Percentiles rank a stretch among this genome's conserved stretches.
phyloP scores from a whole-genome alignment of 2,329 filamentous ascomycete species.

The Aschersonia sp. region DNA sequence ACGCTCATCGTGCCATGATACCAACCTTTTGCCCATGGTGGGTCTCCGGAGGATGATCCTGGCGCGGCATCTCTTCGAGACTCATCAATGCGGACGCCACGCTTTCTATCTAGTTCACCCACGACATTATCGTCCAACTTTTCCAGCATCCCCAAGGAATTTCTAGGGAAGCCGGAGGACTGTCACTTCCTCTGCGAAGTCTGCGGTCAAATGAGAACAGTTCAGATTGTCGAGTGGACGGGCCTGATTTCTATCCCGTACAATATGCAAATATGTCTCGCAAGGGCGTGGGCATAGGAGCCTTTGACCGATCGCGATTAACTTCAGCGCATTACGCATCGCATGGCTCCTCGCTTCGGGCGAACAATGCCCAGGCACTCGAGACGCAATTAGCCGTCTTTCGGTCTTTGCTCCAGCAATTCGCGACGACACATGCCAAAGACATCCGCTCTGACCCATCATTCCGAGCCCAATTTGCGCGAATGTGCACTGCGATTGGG shows the following conservation, averaged over 20 bases:
- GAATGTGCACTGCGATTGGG: constrained; percentile 95
- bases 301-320: constrained; percentile 73
- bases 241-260: not conserved
- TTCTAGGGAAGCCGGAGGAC: not conserved
- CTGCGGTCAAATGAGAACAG: too few relatives aligned
- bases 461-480: constrained; percentile 92
- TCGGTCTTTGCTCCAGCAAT: constrained; percentile 87
- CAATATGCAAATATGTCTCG: constrained; percentile 38
- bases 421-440: constrained; percentile 84
- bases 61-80: too few relatives aligned
- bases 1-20: too few relatives aligned
- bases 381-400: constrained; percentile 92
- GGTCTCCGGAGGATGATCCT: too few relatives aligned
- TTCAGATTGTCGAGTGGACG: too few relatives aligned
- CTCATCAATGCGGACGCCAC: too few relatives aligned
- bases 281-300: constrained; percentile 79
- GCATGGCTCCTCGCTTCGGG: constrained; percentile 78
- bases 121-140: not conserved
- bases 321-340: constrained; percentile 80
- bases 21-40: too few relatives aligned
- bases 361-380: constrained; percentile 69
- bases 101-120: not conserved
- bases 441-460: constrained; percentile 91
- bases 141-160: not conserved
- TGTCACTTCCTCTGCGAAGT: too few relatives aligned